Base-by-base conservation (phyloP, 2,329 filamentous ascomycete species). In the Nothomitra cinnamomea region DNA sequence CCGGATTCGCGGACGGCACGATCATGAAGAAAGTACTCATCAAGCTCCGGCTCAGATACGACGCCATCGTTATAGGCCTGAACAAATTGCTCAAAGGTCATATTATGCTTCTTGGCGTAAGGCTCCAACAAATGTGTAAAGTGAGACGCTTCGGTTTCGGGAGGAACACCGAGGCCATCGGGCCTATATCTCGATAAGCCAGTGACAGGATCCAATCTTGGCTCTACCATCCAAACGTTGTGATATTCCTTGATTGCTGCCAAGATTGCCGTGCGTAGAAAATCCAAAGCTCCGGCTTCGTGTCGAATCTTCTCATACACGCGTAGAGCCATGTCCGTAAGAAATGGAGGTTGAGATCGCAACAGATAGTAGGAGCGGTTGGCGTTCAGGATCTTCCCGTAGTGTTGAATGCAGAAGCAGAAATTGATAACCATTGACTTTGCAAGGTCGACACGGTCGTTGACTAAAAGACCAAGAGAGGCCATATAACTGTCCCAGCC, bases 401-500 rank as follows among this genome's bases (percentile, higher is more conserved):
- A 98, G 68, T 98, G 90, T 66, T 89, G 83, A 68, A 98, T 96
- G 70, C 87, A 94, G 72, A 98, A 98, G 67, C 87, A 94, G 67
- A 96, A 96, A 71, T 98, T 94, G 61, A 79, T 75, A 52, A 96
- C 89, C 87, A 98, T 96, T 51, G 83, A 78, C 71, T 95, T 95
- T 60, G 88, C 88, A 54, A 96, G 72, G 62, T 95, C 81, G 21
- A 87, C 80, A 56, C 86, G 82, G 64, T 92, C 85, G 63, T 90
- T 87, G 60, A 87, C 79, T 56, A 96, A 72, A 55, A 98, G 75
- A 17, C 92, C 92, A 2, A 96, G 74, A 3, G 90, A 92, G 66
- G 90, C 87, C 88, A 98, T 96, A 72, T 96, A 98, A 66, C 88
- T 95, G 69, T 98, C 92, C 92, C 92, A 98, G 48, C 90, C 90